These are phyloP conservation scores for Aspergillus leporis DNA, from an alignment of 495 filamentous ascomycete genomes.

Conservation along the genomic window DNA sequence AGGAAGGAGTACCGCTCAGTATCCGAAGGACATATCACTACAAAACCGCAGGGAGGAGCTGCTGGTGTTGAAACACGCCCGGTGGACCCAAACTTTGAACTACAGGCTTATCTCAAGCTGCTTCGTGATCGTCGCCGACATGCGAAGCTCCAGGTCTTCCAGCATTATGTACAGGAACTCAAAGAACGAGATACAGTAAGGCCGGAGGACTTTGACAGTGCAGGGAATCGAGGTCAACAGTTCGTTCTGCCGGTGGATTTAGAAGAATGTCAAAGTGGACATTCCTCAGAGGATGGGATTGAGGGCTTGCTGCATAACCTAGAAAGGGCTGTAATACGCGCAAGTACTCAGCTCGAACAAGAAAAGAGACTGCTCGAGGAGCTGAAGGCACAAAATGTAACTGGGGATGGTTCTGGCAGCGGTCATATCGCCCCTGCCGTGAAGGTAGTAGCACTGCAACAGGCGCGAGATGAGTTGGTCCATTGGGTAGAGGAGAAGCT, in stretches of 20 bases:
- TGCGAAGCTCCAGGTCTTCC: slow-evolving; percentile 55
- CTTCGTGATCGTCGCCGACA: slow-evolving; percentile 56
- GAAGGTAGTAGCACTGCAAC: slow-evolving; percentile 46
- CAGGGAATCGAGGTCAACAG: slow-evolving; percentile 42
- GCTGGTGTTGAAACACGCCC: slow-evolving; percentile 1
- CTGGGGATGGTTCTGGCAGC: slow-evolving; percentile 17
- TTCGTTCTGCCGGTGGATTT: slow-evolving; percentile 42
- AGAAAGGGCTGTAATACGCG: slow-evolving; percentile 63
- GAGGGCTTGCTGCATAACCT: slow-evolving; percentile 58
- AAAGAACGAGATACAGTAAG: slow-evolving; percentile 41
- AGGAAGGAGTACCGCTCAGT: slow-evolving; percentile 45
- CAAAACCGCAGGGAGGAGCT: background rate
- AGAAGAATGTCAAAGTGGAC: slow-evolving; percentile 11
- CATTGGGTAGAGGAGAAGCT: slow-evolving; percentile 73
- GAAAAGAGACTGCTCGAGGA: slow-evolving; percentile 64
- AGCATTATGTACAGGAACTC: slow-evolving; percentile 43
- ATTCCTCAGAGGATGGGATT: slow-evolving; percentile 31
- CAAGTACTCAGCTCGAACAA: slow-evolving; percentile 59
- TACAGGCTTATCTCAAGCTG: slow-evolving; percentile 54
- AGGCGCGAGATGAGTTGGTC: slow-evolving; percentile 65
- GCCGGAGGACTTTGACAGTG: slow-evolving; percentile 47
- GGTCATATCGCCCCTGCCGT: slow-evolving; percentile 30
- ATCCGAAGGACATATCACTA: slow-evolving; percentile 26
- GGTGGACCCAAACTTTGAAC: slow-evolving; percentile 32
- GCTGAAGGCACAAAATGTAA: slow-evolving; percentile 42